phyloP scores from a whole-genome alignment of 2,329 filamentous ascomycete genomes.

The Sclerotinia trifoliorum region DNA sequence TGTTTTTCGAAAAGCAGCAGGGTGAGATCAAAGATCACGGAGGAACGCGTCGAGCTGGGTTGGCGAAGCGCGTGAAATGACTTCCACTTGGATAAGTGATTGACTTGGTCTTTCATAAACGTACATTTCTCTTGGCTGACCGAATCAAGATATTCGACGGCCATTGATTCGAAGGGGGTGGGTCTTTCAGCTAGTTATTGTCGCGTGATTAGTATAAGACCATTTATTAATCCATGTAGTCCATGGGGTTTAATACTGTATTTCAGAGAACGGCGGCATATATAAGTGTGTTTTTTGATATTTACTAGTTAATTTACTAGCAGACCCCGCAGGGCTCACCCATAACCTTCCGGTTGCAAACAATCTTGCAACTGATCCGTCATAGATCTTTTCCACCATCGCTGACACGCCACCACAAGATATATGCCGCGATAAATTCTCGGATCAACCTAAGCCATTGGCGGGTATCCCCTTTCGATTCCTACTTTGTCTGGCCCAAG shows the following conservation, averaged over 20 bases:
- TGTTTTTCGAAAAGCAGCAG: not conserved
- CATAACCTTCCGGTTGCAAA: not conserved
- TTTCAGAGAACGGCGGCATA: too few species aligned
- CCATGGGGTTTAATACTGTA: not conserved
- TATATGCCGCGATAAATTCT: not conserved
- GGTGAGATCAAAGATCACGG: not conserved
- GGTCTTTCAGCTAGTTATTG: fast-evolving
- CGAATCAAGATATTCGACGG: too few species aligned
- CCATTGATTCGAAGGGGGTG: too few species aligned
- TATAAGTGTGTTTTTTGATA: too few species aligned
- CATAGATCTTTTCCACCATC: not conserved
- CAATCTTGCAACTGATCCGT: not conserved
- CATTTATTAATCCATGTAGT: not conserved
- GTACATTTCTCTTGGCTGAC: too few species aligned
- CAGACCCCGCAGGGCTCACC: too few species aligned
- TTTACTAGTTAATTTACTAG: too few species aligned
- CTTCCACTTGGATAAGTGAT: not conserved
- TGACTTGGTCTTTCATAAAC: not conserved
- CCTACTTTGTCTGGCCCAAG: not conserved
- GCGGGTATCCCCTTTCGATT: not conserved
- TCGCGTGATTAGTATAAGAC: not conserved
- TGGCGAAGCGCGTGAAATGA: not conserved
- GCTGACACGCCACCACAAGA: not conserved
- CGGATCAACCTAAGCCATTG: not conserved
- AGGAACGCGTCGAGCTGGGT: not conserved